phyloP scores from a whole-genome alignment of 208 protist species.

The Perkinsela sp. region DNA sequence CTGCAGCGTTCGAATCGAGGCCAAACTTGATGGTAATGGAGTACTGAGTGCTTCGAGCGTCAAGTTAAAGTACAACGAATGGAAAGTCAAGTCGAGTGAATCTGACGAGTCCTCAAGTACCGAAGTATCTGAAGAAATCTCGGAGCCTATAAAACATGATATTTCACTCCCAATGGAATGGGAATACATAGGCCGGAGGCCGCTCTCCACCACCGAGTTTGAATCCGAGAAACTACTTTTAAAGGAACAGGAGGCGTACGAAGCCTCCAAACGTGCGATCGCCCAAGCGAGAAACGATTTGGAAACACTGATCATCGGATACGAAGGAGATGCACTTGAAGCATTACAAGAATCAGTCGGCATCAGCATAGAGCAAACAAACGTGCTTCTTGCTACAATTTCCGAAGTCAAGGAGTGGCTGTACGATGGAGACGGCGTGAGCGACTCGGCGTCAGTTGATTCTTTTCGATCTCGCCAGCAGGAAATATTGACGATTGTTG shows the following conservation, averaged over 20 bases:
- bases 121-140: background rate
- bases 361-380: background rate
- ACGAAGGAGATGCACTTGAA: background rate
- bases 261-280: background rate
- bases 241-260: background rate
- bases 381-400: background rate
- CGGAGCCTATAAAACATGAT: background rate
- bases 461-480: background rate
- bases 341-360: background rate
- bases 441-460: background rate
- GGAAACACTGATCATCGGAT: background rate
- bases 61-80: background rate
- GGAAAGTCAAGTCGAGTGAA: background rate
- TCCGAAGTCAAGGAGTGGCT: background rate
- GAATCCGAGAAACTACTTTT: background rate
- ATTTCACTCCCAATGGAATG: background rate
- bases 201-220: background rate
- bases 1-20: background rate
- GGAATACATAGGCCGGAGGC: background rate
- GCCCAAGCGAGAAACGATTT: background rate
- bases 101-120: background rate
- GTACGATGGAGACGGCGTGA: background rate
- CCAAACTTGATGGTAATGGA: background rate
- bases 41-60: background rate
- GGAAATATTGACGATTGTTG: background rate